Percentiles rank a stretch among this genome's conserved stretches.
Evolutionary conservation across 208 protist species (phyloP).

Genomic region (Tetramitus jugosus): DNA sequence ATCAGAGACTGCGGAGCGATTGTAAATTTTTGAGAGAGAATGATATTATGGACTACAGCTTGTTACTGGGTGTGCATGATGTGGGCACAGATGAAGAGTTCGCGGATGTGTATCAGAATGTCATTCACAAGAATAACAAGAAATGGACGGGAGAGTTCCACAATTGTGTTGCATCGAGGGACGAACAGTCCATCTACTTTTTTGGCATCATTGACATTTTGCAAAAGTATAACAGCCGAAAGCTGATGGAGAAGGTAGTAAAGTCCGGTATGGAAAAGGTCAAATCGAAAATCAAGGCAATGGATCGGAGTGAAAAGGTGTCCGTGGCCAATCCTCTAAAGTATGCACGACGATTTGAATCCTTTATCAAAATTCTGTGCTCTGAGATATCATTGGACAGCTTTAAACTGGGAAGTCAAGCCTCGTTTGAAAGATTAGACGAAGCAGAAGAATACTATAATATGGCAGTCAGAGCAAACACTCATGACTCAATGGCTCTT

Average conservation of each 20-base stretch:
- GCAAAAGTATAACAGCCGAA: slow-evolving; percentile 70
- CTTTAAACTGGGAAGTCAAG: background rate
- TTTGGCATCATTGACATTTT: slow-evolving; percentile 86
- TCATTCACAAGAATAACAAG: background rate
- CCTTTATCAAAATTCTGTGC: slow-evolving; percentile 16
- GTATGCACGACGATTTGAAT: slow-evolving; percentile 5
- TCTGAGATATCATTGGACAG: background rate
- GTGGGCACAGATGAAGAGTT: slow-evolving; percentile 18
- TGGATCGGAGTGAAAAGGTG: background rate
- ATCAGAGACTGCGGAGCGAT: slow-evolving; percentile 71
- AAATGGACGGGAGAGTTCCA: slow-evolving; percentile 16
- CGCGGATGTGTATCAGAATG: background rate
- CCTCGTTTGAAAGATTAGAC: background rate
- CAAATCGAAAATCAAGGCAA: background rate
- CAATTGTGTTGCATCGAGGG: background rate
- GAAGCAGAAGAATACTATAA: slow-evolving; percentile 3
- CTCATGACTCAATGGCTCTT: background rate
- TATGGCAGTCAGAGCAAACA: background rate
- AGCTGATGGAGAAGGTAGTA: slow-evolving; percentile 59
- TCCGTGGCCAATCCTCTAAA: slow-evolving; percentile 2
- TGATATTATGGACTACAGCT: slow-evolving; percentile 82
- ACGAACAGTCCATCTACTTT: slow-evolving; percentile 66
- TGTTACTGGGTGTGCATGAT: slow-evolving; percentile 72
- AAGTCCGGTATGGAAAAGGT: slow-evolving; percentile 63
- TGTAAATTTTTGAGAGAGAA: slow-evolving; percentile 67